Percentiles rank a stretch among this genome's conserved stretches.
Evolutionary conservation across 2,329 filamentous ascomycete genomes (phyloP).

Genomic region (Pyricularia sp.): DNA sequence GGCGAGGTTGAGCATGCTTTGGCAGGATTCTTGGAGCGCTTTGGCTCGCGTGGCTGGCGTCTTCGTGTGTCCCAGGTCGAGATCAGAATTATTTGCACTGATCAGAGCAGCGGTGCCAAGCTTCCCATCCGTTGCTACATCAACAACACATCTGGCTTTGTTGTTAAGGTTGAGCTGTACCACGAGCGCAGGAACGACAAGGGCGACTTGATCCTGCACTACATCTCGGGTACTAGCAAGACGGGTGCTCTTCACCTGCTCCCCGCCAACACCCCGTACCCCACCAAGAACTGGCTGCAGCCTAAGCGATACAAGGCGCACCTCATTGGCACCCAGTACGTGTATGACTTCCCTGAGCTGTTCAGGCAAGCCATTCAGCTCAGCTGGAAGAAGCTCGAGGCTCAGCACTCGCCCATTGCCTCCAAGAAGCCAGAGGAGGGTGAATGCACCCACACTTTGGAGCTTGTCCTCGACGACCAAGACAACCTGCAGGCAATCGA

Average conservation of each 20-base stretch:
- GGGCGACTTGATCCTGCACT: conserved; percentile 97
- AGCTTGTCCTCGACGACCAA: conserved; percentile 87
- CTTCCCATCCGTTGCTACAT: conserved; percentile 93
- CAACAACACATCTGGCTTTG: conserved; percentile 95
- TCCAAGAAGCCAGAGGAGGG: conserved; percentile 67
- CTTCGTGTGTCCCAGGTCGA: conserved; percentile 94
- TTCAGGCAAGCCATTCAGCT: conserved; percentile 98
- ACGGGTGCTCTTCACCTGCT: conserved; percentile 91
- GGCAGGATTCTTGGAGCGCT: conserved; percentile 90
- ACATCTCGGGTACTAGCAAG: conserved; percentile 88
- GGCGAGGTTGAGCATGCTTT: conserved; percentile 85
- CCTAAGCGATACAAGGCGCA: conserved; percentile 99
- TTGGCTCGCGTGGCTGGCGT: conserved; percentile 88
- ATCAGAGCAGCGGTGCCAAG: conserved; percentile 67
- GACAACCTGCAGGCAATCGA: conserved; percentile 88
- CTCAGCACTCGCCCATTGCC: conserved; percentile 62
- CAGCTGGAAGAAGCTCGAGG: conserved; percentile 68
- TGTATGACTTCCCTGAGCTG: conserved; percentile 98
- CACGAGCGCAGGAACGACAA: conserved; percentile 96
- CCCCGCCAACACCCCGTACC: conserved; percentile 81
- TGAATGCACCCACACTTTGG: conserved; percentile 86
- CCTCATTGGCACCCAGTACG: conserved; percentile 97
- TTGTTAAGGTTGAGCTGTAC: conserved; percentile 95
- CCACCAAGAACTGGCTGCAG: conserved; percentile 96
- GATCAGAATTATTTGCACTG: conserved; percentile 96